phyloP scores from a whole-genome alignment of 352 stramenopile genomes.

The Blastocystis hominis region DNA sequence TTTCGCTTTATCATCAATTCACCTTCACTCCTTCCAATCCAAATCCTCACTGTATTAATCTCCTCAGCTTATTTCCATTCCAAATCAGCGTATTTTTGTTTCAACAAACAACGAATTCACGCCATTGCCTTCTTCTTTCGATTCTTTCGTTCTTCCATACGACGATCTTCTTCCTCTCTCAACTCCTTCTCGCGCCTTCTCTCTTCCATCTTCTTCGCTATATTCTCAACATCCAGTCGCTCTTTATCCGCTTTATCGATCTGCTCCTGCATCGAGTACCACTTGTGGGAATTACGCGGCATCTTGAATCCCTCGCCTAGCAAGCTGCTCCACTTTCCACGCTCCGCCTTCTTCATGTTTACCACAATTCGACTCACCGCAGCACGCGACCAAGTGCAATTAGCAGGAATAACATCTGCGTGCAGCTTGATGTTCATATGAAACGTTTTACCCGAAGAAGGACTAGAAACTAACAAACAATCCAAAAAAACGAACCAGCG shows the following conservation, averaged over 20 bases:
- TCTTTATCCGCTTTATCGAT: conserved; percentile 40
- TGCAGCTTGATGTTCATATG: neutral
- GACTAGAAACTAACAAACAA: neutral
- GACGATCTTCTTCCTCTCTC: neutral
- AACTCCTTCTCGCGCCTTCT: conserved; percentile 13
- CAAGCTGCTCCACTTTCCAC: conserved; percentile 20
- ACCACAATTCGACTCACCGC: conserved; percentile 25
- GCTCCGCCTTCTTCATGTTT: conserved; percentile 15
- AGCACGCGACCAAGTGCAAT: conserved; percentile 27
- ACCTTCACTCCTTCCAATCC: neutral
- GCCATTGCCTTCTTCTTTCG: neutral
- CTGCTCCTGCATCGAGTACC: conserved; percentile 55
- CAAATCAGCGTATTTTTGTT: neutral
- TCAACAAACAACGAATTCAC: neutral
- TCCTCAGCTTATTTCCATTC: neutral
- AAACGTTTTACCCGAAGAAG: conserved; percentile 43
- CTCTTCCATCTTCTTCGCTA: conserved; percentile 5
- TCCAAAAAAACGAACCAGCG: neutral
- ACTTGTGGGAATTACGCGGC: conserved; percentile 15
- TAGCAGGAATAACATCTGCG: neutral
- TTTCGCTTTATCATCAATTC: neutral
- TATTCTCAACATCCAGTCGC: neutral
- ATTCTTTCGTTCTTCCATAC: conserved; percentile 1
- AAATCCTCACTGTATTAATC: neutral
- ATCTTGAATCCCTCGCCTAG: neutral